Evolutionary conservation across 257 asterid species (phyloP), one percentile per base, ranked within the genome.

Genomic region (Sherardia arvensis): DNA sequence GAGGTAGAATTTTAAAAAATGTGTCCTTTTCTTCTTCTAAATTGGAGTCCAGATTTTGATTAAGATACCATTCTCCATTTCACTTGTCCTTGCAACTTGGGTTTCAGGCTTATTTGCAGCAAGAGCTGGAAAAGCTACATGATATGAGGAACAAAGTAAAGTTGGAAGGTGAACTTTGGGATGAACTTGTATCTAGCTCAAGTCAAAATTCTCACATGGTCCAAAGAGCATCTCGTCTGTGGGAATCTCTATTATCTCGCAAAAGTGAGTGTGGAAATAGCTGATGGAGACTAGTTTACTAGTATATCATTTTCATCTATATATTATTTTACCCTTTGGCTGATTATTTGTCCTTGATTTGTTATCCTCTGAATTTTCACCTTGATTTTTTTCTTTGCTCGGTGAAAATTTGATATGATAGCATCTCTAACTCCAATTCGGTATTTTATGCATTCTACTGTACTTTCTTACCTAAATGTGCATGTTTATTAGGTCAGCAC

Each of bases 171-270:
- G 98, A 85, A 79, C 84, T 78, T 36, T 89, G 98, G 98, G 98
- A 92, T 79, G 97, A 89, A 77, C 98, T 92, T 64, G 95, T 92
- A 65, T 92, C 98, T 74, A 88, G 95, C 83, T 92, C 98, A 69
- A 92, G 98, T 72, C 98, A 92, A 79, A 89, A 87, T 77, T 91
- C 98, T 64, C 95, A 89, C 72, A 89, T 92, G 90, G 98, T 92
- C 77, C 98, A 92, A 67, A 92, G 89, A 80, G 97, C 98, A 62
- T 86, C 98, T 71, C 95, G 89, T 66, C 73, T 89, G 78, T 92
- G 98, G 98, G 98, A 92, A 73, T 92, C 98, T 62, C 77, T 92
- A 77, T 77, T 92, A 79, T 92, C 98, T 76, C 91, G 97, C 73
- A 86, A 81, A 76, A 89, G 98, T 92, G 80, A 84, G 96, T 73